A percentile compares a stretch with the other conserved stretches of the same genome.
Conservation (phyloP, 2,329 filamentous ascomycete genomes). For the Botrytis aclada region DNA sequence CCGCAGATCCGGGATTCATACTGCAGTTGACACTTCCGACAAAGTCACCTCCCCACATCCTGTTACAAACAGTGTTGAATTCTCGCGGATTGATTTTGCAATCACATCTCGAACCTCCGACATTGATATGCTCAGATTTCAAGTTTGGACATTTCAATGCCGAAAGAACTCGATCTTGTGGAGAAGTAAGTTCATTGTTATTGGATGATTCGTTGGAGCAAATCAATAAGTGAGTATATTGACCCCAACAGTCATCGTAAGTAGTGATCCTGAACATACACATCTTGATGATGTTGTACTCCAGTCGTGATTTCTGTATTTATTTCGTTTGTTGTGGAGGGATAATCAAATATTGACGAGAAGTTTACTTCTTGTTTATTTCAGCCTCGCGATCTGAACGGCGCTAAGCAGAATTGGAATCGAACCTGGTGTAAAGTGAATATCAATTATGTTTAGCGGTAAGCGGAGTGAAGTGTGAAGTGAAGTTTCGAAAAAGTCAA, state of each 20-base stretch:
- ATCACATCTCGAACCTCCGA: not conserved
- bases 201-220: not conserved
- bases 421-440: too few relatives aligned
- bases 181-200: not conserved
- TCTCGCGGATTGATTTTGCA: not conserved
- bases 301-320: not conserved
- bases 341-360: not conserved
- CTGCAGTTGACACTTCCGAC: not conserved
- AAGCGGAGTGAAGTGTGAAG: not conserved
- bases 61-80: not conserved
- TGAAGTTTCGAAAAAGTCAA: conserved; percentile 1
- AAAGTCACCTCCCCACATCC: conserved; percentile 15
- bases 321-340: not conserved
- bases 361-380: not conserved
- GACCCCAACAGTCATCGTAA: conserved; percentile 6
- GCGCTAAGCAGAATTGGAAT: not conserved
- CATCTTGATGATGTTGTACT: not conserved
- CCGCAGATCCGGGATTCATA: not conserved
- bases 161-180: not conserved
- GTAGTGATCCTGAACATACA: conserved; percentile 4
- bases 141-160: conserved; percentile 10
- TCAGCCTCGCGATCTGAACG: not conserved
- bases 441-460: not conserved
- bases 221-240: conserved; percentile 8
- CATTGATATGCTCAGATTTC: conserved; percentile 7